These are phyloP conservation scores for peach (Prunus persica) DNA, from an alignment of 306 rosid species.

Conservation along the genomic window Prunus_persica_NCBIv2 NC_034015.1:16525001-16525500, in stretches of 20 bases:
- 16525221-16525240: background rate
- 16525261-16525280: background rate
- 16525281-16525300: background rate
- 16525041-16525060: conserved; percentile 82
- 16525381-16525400: conserved; percentile 77
- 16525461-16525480: conserved; percentile 44
- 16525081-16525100: conserved; percentile 74
- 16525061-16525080: conserved; percentile 67
- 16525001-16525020: conserved; percentile 75
- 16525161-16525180: conserved; percentile 79
- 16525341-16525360: conserved; percentile 76
- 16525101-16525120: conserved; percentile 68
- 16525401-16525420: conserved; percentile 47
- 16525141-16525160: conserved; percentile 80
- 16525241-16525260: background rate
- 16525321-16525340: conserved; percentile 92
- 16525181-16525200: conserved; percentile 73
- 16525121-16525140: conserved; percentile 63
- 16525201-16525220: conserved; percentile 78
- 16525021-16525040: conserved; percentile 61
- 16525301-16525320: conserved; percentile 19
- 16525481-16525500: conserved; percentile 25
- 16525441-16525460: conserved; percentile 51
- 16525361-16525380: conserved; percentile 84
- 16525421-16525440: conserved; percentile 77